phyloP scores from a whole-genome alignment of 2,329 filamentous ascomycete genomes.

The Shiraia bambusicola region DNA sequence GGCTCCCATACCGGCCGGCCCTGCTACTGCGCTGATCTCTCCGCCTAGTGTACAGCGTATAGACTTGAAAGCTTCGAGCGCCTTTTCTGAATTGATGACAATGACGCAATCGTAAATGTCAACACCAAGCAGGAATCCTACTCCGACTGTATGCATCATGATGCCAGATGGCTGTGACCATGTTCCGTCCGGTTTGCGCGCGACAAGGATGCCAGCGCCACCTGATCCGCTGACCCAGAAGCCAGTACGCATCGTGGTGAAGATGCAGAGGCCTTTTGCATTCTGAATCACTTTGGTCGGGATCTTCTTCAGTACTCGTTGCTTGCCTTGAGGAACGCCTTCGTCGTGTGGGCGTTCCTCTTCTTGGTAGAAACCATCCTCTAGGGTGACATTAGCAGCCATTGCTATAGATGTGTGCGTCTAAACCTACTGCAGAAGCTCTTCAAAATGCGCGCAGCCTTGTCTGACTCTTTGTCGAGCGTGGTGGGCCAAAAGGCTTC shows the following conservation, averaged over 20 bases:
- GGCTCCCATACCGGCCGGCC: conserved; percentile 76
- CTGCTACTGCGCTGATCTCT: conserved; percentile 74
- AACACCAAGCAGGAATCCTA: conserved; percentile 87
- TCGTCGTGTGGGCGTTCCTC: conserved; percentile 50
- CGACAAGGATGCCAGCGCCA: conserved; percentile 84
- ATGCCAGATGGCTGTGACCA: conserved; percentile 93
- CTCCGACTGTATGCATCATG: conserved; percentile 81
- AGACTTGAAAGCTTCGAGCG: conserved; percentile 80
- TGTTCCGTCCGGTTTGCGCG: conserved; percentile 77
- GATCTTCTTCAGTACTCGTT: conserved; percentile 76
- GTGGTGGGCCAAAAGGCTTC: conserved; percentile 86
- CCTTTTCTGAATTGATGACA: conserved; percentile 83
- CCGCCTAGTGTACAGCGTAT: conserved; percentile 77
- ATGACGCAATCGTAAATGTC: conserved; percentile 96
- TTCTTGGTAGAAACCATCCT: conserved; percentile 69
- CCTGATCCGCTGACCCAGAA: conserved; percentile 90
- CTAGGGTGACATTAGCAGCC: conserved; percentile 35
- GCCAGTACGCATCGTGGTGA: conserved; percentile 92
- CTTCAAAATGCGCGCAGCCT: conserved; percentile 83
- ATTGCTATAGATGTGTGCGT: conserved; percentile 19
- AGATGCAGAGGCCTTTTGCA: conserved; percentile 87
- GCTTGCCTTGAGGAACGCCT: conserved; percentile 60
- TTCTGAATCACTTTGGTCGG: conserved; percentile 80
- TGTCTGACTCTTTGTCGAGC: conserved; percentile 86
- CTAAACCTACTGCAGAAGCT: conserved; percentile 77